Evolutionary conservation across 2,329 filamentous ascomycete genomes (phyloP).

Genomic region (Phoma sp.): DNA sequence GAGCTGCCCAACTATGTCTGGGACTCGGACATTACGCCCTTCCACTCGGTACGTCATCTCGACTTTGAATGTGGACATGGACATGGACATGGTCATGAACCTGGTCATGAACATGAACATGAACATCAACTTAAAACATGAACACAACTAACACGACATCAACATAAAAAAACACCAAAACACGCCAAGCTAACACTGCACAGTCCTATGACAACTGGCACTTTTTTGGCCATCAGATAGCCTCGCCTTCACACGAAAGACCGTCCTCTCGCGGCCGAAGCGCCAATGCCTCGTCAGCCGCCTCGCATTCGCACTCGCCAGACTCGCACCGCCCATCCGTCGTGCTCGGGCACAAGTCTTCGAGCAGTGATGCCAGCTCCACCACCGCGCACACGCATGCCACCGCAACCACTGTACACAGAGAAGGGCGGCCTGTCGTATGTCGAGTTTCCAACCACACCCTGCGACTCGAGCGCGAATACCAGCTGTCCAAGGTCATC

Average conservation of each 20-base stretch:
- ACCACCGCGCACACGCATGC: slow-evolving; percentile 54
- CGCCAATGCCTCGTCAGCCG: slow-evolving; percentile 30
- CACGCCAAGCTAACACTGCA: slow-evolving; percentile 22
- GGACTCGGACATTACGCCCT: slow-evolving; percentile 52
- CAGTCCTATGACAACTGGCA: slow-evolving; percentile 88
- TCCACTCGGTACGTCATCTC: slow-evolving; percentile 52
- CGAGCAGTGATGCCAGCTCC: slow-evolving; percentile 44
- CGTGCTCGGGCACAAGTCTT: slow-evolving; percentile 40
- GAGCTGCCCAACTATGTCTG: slow-evolving; percentile 50
- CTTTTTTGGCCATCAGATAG: slow-evolving; percentile 51
- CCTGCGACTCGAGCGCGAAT: slow-evolving; percentile 84
- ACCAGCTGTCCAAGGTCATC: slow-evolving; percentile 78
- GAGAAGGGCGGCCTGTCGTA: slow-evolving; percentile 64
- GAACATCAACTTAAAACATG: too few species aligned
- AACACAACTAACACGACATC: too few species aligned
- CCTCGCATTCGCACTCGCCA: slow-evolving; percentile 40
- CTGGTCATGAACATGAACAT: too few species aligned
- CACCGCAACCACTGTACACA: slow-evolving; percentile 50
- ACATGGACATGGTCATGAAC: too few species aligned
- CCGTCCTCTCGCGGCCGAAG: slow-evolving; percentile 36
- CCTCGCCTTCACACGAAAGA: slow-evolving; percentile 24
- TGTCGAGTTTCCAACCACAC: slow-evolving; percentile 84
- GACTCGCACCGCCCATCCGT: slow-evolving; percentile 39
- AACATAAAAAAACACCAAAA: too few species aligned
- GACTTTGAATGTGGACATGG: too few species aligned